These are phyloP conservation scores for Rhodotorula babjevae DNA, from an alignment of 768 basidiomycete genomes.

Conservation along the genomic window DNA sequence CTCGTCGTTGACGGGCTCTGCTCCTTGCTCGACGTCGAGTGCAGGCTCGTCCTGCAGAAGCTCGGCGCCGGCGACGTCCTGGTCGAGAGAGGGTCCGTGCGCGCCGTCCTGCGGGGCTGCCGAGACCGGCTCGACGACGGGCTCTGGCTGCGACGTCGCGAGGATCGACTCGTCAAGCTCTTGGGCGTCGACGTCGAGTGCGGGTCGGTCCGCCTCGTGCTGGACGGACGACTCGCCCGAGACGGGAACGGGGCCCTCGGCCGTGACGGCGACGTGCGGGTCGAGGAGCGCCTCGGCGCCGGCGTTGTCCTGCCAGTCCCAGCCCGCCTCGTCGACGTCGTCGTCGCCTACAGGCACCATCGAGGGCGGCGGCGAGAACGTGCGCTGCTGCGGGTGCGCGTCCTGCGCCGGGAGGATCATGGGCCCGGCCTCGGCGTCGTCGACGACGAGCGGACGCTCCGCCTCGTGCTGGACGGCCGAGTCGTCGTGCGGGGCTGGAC, in stretches of 20 bases:
- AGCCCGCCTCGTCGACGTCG: not conserved
- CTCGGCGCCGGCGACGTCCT: not conserved
- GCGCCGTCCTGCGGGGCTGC: not conserved
- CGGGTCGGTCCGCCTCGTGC: not conserved
- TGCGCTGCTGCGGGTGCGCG: slow-evolving; percentile 15
- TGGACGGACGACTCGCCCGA: slow-evolving; percentile 7
- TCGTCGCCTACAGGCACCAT: not conserved
- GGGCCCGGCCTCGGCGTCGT: not conserved
- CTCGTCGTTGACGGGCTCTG: not conserved
- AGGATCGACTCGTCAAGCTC: not conserved
- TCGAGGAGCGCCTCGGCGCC: slow-evolving; percentile 8
- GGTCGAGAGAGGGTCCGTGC: not conserved
- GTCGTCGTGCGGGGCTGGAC: not conserved
- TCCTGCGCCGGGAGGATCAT: not conserved
- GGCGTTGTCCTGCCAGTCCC: slow-evolving; percentile 6
- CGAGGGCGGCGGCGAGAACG: slow-evolving; percentile 3
- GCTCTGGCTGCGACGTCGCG: too few species aligned
- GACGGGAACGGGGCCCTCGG: not conserved
- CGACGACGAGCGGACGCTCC: slow-evolving; percentile 7
- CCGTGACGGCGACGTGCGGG: not conserved
- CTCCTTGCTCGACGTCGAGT: not conserved
- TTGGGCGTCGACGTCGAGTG: too few species aligned
- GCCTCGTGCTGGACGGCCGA: slow-evolving; percentile 10
- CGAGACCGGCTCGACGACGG: not conserved
- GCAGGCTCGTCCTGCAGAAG: not conserved